A percentile compares a stretch with the other conserved stretches of the same genome.
phyloP scores from a whole-genome alignment of 2,329 filamentous ascomycete species.

The Verticillium dahliae region DNA sequence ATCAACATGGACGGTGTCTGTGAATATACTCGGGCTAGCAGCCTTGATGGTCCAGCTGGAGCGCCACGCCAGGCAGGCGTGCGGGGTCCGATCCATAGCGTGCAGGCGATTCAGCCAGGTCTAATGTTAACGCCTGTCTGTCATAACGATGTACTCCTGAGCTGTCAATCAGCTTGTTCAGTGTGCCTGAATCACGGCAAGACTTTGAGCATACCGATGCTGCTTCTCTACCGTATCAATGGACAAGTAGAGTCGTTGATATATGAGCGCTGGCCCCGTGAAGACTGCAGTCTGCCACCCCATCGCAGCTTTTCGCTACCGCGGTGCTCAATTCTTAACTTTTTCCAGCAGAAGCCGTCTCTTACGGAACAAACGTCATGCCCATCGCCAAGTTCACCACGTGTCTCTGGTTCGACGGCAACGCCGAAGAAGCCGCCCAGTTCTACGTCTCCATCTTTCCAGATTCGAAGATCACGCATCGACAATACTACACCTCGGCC shows the following conservation, averaged over 20 bases:
- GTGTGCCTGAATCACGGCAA: background rate
- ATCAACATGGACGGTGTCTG: background rate
- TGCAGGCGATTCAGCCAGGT: background rate
- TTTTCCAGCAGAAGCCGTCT: too few species aligned
- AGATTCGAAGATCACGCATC: constrained; percentile 27
- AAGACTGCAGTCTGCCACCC: too few species aligned
- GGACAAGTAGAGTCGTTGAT: too few species aligned
- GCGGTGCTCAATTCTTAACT: too few species aligned
- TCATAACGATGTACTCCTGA: background rate
- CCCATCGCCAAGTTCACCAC: constrained; percentile 15
- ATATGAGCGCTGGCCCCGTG: too few species aligned
- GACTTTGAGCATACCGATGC: background rate
- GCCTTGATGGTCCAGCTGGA: background rate
- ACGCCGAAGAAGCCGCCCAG: constrained; percentile 33
- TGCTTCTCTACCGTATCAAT: too few species aligned
- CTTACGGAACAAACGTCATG: background rate
- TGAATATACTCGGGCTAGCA: too few species aligned
- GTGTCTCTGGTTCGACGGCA: constrained; percentile 33
- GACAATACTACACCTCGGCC: constrained; percentile 20
- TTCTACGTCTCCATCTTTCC: constrained; percentile 33
- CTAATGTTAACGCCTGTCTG: background rate
- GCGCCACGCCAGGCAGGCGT: background rate
- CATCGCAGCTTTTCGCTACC: too few species aligned
- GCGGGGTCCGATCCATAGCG: background rate
- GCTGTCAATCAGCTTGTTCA: background rate